Evolutionary conservation across 202 grass and related monocot species (phyloP), one percentile per base, ranked within the genome.

Genomic region (Thinopyrum obtusiflorum): DNA sequence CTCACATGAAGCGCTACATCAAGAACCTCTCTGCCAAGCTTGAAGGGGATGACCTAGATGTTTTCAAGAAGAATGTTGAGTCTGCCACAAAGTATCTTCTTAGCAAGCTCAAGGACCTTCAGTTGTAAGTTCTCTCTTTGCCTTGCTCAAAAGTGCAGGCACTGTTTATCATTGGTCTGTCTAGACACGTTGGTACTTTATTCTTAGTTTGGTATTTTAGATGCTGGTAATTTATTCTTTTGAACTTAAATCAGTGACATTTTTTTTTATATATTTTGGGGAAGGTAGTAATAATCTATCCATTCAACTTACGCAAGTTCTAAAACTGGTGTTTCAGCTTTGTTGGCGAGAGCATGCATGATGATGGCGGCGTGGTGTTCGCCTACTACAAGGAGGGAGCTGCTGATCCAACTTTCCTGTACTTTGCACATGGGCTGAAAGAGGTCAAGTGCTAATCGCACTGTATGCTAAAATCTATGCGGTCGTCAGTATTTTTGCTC

Each of bases 301-400:
- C 17, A 53, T 53, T 53, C 49, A 53, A 53, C 49, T 20, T 53
- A 5, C 5, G 47, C 5, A 18, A 53, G 17, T 53, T 53, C 49
- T 53, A 53, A 53, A 53, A 53, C 49, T 53, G 49, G 42, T 53
- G 47, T 53, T 53, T 53, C 82, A 96, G 94, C 77, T 96, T 97
- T 80, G 94, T 97, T 44, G 89, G 91, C 13, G 94, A 92, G 89
- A 93, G 94, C 76, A 97, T 97, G 94, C 77, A 90, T 11, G 91
- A 93, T 42, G 94, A 97, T 23, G 83, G 39, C 26, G 6, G 40
- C 44, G 0, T 97, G 24, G 94, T 97, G 70, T 93, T 90, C 0
- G 94, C 94, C 33, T 97, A 93, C 28, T 97, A 97, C 89, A 93
- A 92, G 87, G 94, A 97, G 0, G 91, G 87, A 26, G 77, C 89